Percentiles rank a stretch among this genome's conserved stretches.
These are phyloP conservation scores for Leishmania arabica DNA, from an alignment of 208 protist genomes.

Conservation along the genomic window DNA sequence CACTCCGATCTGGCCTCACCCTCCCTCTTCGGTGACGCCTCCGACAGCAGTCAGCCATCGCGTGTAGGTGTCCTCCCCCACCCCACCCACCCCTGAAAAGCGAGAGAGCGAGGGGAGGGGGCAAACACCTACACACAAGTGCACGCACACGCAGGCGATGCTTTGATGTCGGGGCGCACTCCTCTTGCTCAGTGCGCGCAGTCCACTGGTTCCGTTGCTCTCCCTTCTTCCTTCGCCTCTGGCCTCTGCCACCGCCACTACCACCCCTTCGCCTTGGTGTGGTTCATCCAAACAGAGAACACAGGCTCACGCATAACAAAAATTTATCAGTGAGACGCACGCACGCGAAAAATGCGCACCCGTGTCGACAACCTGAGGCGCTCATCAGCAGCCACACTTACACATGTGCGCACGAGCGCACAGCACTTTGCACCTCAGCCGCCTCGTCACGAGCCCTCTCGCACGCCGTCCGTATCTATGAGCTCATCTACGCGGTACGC, in stretches of 20 bases:
- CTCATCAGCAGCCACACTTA: background rate
- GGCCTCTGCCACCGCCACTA: background rate
- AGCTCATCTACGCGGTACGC: background rate
- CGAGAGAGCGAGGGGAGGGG: background rate
- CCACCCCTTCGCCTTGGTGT: no score
- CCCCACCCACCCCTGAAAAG: background rate
- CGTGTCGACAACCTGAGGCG: background rate
- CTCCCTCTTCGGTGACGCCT: background rate
- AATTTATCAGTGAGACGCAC: background rate
- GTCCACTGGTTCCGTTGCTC: background rate
- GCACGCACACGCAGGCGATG: background rate
- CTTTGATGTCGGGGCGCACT: background rate
- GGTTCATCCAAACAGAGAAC: background rate
- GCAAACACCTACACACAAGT: background rate
- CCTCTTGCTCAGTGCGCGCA: background rate
- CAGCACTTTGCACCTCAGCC: no score
- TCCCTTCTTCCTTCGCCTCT: background rate
- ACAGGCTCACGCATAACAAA: background rate
- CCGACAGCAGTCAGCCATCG: background rate
- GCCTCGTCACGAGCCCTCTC: background rate
- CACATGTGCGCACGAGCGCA: background rate
- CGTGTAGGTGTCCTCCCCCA: background rate
- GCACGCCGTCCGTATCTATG: background rate
- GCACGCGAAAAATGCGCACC: background rate
- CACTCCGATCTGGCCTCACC: background rate